A percentile compares a stretch with the other conserved stretches of the same genome.
Evolutionary conservation across 2,329 filamentous ascomycete species (phyloP).

Genomic region (Lachnum nothofagi): DNA sequence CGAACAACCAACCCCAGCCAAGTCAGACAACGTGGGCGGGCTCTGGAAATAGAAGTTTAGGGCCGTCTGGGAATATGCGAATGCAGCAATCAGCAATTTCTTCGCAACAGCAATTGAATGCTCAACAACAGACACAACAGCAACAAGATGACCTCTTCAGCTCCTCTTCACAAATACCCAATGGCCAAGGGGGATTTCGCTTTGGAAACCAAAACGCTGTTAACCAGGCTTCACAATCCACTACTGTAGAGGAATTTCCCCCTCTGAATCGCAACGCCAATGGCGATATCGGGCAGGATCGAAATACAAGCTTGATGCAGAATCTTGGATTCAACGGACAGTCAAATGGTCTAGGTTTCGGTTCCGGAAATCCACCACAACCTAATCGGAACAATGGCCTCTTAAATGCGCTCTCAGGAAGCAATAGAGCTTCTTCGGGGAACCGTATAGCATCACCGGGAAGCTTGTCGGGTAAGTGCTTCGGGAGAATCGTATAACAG

Average conservation of each 20-base stretch:
- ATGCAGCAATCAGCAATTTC: slow-evolving; percentile 28
- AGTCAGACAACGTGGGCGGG: slow-evolving; percentile 33
- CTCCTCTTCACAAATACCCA: slow-evolving; percentile 31
- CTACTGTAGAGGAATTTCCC: slow-evolving; percentile 55
- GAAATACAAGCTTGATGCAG: slow-evolving; percentile 47
- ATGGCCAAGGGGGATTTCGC: slow-evolving; percentile 30
- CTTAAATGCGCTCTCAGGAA: slow-evolving; percentile 59
- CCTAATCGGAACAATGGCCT: slow-evolving; percentile 54
- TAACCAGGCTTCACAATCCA: slow-evolving; percentile 35
- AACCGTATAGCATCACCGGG: slow-evolving; percentile 29
- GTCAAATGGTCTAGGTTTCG: slow-evolving; percentile 36
- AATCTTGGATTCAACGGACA: slow-evolving; percentile 52
- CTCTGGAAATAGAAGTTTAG: slow-evolving; percentile 27
- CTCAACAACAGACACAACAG: slow-evolving; percentile 31
- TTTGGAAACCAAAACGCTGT: slow-evolving; percentile 33
- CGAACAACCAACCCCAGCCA: slow-evolving; percentile 48
- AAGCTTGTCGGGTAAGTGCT: slow-evolving; percentile 27
- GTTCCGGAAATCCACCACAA: slow-evolving; percentile 34
- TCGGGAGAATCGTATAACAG: not conserved
- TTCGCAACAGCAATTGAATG: slow-evolving; percentile 27
- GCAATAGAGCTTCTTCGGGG: slow-evolving; percentile 44
- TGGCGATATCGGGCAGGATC: slow-evolving; percentile 55
- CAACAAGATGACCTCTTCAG: slow-evolving; percentile 34
- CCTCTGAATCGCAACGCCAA: slow-evolving; percentile 54
- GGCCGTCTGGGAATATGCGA: slow-evolving; percentile 27